Evolutionary conservation across 2,329 filamentous ascomycete species (phyloP).

Genomic region (Hymenoscyphus repandus): DNA sequence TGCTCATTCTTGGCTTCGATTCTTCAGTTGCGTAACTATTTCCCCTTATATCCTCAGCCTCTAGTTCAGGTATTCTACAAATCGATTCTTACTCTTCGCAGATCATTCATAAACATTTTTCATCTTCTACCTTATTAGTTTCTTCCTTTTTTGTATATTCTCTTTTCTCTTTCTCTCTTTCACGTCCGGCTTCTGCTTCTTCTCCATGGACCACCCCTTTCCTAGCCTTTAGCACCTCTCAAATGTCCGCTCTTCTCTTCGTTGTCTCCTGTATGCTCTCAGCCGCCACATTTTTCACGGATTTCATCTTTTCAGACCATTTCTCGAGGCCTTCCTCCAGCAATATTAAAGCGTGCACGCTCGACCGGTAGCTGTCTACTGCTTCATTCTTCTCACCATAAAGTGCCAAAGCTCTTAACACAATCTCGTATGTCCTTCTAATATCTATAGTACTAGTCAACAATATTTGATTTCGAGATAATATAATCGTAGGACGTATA

Average conservation of each 20-base stretch:
- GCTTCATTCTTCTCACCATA: constrained; percentile 13
- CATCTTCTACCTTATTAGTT: not conserved
- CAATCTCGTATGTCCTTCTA: constrained; percentile 8
- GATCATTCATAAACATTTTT: not conserved
- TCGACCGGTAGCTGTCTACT: constrained; percentile 13
- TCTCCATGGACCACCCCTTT: not conserved
- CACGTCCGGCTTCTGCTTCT: not conserved
- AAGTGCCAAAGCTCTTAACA: constrained; percentile 7
- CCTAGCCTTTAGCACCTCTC: not conserved
- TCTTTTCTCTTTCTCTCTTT: not conserved
- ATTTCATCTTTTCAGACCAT: not conserved
- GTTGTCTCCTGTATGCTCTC: not conserved
- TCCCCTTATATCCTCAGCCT: not conserved
- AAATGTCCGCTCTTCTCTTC: not conserved
- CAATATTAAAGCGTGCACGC: constrained; percentile 2
- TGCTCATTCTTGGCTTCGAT: too few species aligned
- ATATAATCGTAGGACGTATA: too few species aligned
- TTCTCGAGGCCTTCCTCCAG: not conserved
- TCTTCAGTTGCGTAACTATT: too few species aligned
- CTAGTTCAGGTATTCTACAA: not conserved
- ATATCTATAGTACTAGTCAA: too few species aligned
- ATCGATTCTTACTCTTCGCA: not conserved
- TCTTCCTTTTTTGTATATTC: not conserved
- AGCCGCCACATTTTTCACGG: not conserved
- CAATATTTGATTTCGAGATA: too few species aligned